These are phyloP conservation scores for Miamiensis avidus DNA, from an alignment of 169 alveolate genomes.

Conservation along the genomic window DNA sequence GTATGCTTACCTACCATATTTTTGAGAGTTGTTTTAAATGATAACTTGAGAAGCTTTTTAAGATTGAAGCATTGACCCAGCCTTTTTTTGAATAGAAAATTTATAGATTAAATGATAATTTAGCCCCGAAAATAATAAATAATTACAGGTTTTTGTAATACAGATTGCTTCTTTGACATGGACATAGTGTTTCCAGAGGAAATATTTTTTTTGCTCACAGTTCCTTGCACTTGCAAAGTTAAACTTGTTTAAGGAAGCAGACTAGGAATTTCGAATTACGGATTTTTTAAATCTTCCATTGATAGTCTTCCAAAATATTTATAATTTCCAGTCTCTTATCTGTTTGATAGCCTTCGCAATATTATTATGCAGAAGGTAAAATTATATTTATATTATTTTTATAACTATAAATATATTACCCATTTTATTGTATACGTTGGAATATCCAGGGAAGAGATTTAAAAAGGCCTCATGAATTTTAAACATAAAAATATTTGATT, in stretches of 20 bases:
- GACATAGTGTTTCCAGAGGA: neutral
- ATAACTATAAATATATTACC: neutral
- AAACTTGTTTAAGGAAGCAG: neutral
- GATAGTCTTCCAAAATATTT: conserved; percentile 37
- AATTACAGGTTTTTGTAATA: neutral
- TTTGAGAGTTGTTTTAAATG: too few species aligned
- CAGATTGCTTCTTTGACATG: conserved; percentile 4
- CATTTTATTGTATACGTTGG: conserved; percentile 37
- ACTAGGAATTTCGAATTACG: conserved; percentile 39
- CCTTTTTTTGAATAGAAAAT: too few species aligned
- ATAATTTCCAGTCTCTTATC: conserved; percentile 30
- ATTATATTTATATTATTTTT: too few species aligned
- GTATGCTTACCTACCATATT: too few species aligned
- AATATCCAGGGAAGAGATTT: conserved; percentile 40
- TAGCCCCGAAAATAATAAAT: neutral
- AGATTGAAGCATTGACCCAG: too few species aligned
- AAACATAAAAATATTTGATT: conserved; percentile 27
- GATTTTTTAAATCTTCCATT: conserved; percentile 31
- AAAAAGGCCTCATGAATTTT: conserved; percentile 34
- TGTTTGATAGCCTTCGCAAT: neutral
- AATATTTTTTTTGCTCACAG: neutral
- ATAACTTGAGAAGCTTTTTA: too few species aligned
- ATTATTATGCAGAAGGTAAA: neutral
- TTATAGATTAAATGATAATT: conserved; percentile 6
- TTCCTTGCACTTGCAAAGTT: conserved; percentile 10